These are phyloP conservation scores for Alternaria gansuensis DNA, from an alignment of 2,329 filamentous ascomycete species.

Conservation along the genomic window DNA sequence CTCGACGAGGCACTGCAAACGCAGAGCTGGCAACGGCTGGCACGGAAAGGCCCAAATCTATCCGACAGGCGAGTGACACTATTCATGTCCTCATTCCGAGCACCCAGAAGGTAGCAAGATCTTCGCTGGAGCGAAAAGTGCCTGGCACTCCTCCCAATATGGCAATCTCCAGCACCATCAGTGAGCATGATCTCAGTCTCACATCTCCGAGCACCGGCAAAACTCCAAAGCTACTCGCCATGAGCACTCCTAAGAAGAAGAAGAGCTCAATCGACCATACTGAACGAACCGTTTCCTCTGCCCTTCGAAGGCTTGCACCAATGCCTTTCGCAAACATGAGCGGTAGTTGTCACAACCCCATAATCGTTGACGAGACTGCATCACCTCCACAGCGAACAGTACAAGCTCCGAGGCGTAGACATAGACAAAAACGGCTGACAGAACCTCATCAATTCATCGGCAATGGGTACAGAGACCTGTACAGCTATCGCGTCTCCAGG, in stretches of 20 bases:
- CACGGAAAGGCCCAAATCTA: background rate
- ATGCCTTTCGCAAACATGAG: constrained; percentile 8
- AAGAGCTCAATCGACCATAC: background rate
- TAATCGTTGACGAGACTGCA: constrained; percentile 32
- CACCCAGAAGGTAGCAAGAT: background rate
- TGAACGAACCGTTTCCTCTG: background rate
- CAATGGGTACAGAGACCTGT: constrained; percentile 20
- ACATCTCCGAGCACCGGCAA: constrained; percentile 20
- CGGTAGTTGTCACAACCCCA: constrained; percentile 37
- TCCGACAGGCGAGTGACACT: constrained; percentile 4
- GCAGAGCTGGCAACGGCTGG: background rate
- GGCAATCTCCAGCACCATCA: constrained; percentile 2
- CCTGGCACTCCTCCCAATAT: background rate
- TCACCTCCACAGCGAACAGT: constrained; percentile 17
- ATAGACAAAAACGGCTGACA: background rate
- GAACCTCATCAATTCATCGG: constrained; percentile 27
- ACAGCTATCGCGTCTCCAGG: constrained; percentile 18
- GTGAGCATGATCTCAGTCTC: constrained; percentile 22
- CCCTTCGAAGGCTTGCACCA: constrained; percentile 2
- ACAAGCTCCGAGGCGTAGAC: constrained; percentile 4
- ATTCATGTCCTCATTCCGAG: background rate
- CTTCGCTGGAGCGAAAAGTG: background rate
- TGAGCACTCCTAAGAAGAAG: background rate
- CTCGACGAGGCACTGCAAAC: constrained; percentile 21
- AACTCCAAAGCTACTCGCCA: background rate